A percentile compares a stretch with the other conserved stretches of the same genome.
Evolutionary conservation across 192 early-diverging fungal species (phyloP).

Genomic region (Dispira simplex): DNA sequence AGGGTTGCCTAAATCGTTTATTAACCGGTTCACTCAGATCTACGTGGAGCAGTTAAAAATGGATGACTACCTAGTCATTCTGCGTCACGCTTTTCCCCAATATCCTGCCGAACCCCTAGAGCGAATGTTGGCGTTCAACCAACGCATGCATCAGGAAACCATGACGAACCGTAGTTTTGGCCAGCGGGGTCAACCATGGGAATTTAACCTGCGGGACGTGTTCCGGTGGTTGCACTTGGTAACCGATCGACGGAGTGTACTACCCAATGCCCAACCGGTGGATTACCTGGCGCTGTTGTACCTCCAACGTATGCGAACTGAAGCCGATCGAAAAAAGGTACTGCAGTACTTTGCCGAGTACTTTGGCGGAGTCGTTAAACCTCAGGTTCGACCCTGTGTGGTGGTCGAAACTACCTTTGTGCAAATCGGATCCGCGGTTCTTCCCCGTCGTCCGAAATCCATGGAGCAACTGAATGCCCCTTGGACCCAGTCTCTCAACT

Average conservation of each 20-base stretch:
- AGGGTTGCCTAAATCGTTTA: slow-evolving; percentile 93
- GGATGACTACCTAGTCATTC: slow-evolving; percentile 71
- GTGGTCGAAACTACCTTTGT: slow-evolving; percentile 30
- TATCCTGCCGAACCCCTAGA: slow-evolving; percentile 27
- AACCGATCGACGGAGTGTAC: slow-evolving; percentile 25
- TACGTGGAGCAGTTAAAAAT: slow-evolving; percentile 70
- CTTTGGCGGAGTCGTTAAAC: slow-evolving; percentile 21
- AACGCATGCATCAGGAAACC: slow-evolving; percentile 67
- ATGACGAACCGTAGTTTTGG: slow-evolving; percentile 62
- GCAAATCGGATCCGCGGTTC: slow-evolving; percentile 43
- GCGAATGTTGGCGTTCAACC: slow-evolving; percentile 60
- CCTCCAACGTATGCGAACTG: slow-evolving; percentile 75
- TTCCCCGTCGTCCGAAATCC: slow-evolving; percentile 25
- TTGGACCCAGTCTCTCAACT: slow-evolving; percentile 32
- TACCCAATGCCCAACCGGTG: slow-evolving; percentile 32
- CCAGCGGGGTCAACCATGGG: slow-evolving; percentile 79
- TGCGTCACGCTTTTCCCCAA: slow-evolving; percentile 32
- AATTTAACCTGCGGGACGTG: slow-evolving; percentile 97
- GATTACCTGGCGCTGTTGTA: slow-evolving; percentile 74
- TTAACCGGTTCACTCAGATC: slow-evolving; percentile 93
- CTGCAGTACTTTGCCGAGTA: slow-evolving; percentile 34
- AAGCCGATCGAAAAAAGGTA: slow-evolving; percentile 49
- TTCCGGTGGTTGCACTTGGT: slow-evolving; percentile 84
- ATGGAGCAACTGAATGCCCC: slow-evolving; percentile 15
- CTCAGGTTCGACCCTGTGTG: slow-evolving; percentile 18